These are phyloP conservation scores for Wallacemonas sp. DNA, from an alignment of 208 protist genomes.

Conservation along the genomic window DNA sequence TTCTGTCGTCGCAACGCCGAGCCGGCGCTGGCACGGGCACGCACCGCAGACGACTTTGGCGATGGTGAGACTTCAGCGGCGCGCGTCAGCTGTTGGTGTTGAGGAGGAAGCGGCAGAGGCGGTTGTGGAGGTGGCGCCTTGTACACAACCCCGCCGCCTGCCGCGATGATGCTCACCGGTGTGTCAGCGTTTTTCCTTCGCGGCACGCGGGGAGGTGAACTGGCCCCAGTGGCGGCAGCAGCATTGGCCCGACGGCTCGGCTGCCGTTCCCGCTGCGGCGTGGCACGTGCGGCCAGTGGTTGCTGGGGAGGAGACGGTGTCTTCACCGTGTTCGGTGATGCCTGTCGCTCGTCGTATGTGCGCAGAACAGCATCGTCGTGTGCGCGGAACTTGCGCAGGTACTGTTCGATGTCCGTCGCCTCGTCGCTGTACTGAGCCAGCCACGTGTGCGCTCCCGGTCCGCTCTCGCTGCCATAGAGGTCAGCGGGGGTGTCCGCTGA, in stretches of 20 bases:
- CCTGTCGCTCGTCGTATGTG: conserved; percentile 33
- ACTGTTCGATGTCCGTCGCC: conserved; percentile 62
- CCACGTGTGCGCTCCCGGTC: conserved; percentile 11
- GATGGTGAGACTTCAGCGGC: conserved; percentile 6
- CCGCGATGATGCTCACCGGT: conserved; percentile 4
- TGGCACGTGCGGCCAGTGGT: background rate
- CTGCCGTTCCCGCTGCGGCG: background rate
- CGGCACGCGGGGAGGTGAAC: background rate
- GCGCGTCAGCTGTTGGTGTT: too few relatives aligned
- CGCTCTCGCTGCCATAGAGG: background rate
- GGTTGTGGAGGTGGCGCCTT: background rate
- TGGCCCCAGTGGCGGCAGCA: background rate
- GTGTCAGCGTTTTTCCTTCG: background rate
- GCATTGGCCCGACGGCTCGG: background rate
- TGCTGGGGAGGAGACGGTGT: background rate
- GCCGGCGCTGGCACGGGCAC: conserved; percentile 9
- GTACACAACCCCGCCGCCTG: conserved; percentile 6
- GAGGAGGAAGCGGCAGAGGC: background rate
- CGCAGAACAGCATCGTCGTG: conserved; percentile 56
- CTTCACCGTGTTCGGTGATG: too few relatives aligned
- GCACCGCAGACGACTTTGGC: background rate
- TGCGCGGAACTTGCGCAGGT: conserved; percentile 71
- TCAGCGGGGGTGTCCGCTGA: conserved; percentile 5
- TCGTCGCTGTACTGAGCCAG: conserved; percentile 34
- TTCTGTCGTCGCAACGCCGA: background rate